phyloP scores from a whole-genome alignment of 176 grass and related monocot species.

The Musa beccarii region DNA sequence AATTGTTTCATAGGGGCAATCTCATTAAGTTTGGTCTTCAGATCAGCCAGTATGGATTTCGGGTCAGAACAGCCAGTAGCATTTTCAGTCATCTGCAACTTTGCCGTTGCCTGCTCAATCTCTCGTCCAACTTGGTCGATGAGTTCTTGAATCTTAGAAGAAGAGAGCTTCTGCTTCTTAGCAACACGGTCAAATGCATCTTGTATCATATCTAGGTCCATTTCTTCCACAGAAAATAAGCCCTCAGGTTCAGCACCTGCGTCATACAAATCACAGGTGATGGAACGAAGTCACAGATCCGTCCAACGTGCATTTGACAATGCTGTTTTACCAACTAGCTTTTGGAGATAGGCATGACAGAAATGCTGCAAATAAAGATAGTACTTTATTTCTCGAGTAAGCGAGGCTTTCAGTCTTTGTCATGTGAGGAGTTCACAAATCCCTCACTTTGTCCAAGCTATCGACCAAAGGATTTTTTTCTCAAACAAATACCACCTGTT shows the following conservation, averaged over 20 bases:
- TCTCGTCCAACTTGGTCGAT: slow-evolving; percentile 54
- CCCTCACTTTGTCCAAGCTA: no score
- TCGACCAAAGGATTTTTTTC: no score
- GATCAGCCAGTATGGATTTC: slow-evolving; percentile 36
- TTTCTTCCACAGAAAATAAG: slow-evolving; percentile 13
- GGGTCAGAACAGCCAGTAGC: slow-evolving; percentile 34
- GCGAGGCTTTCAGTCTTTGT: no score
- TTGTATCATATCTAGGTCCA: slow-evolving; percentile 70
- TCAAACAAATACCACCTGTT: no score
- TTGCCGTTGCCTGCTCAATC: slow-evolving; percentile 36
- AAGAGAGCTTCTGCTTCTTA: slow-evolving; percentile 51
- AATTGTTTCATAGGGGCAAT: slow-evolving; percentile 44
- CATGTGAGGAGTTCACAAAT: no score
- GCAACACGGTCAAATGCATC: slow-evolving; percentile 64
- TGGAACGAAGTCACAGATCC: background rate
- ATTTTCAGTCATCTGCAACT: slow-evolving; percentile 55
- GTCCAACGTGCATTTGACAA: background rate
- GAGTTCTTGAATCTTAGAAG: slow-evolving; percentile 41
- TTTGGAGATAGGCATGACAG: no score
- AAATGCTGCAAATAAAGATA: no score
- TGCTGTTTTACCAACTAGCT: no score
- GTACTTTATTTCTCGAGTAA: no score
- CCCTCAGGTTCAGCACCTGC: background rate
- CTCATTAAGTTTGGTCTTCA: slow-evolving; percentile 52
- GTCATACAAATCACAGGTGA: background rate